Conservation (phyloP, 2,329 filamentous ascomycete species). For the Colletotrichum sidae region DNA sequence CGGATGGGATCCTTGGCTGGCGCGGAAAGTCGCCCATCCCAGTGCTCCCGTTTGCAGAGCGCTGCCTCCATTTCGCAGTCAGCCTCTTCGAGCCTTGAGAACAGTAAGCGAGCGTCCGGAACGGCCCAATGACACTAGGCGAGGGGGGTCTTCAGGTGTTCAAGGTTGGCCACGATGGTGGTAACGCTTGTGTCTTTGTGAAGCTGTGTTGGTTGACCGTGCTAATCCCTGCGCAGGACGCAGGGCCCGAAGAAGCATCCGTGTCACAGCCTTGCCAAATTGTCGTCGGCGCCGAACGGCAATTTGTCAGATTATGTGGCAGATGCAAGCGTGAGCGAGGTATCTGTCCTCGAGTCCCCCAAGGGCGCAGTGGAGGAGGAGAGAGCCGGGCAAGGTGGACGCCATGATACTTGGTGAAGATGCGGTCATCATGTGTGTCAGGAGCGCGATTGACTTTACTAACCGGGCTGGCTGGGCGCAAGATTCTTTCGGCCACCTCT, state of each 20-base stretch:
- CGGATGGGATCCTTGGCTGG: constrained; percentile 31
- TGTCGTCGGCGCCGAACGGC: constrained; percentile 20
- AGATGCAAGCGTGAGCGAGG: constrained; percentile 32
- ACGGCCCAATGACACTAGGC: constrained; percentile 28
- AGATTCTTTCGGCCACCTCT: constrained; percentile 15
- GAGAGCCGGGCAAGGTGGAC: constrained; percentile 11
- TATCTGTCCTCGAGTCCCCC: constrained; percentile 15
- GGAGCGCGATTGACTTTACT: constrained; percentile 25
- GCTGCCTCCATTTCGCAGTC: constrained; percentile 27
- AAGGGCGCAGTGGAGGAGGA: constrained; percentile 19
- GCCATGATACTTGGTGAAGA: constrained; percentile 31
- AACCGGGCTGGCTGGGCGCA: constrained; percentile 12
- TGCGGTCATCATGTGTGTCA: constrained; percentile 37
- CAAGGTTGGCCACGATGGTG: constrained; percentile 30
- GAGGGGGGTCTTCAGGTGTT: constrained; percentile 11
- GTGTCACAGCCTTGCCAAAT: constrained; percentile 19
- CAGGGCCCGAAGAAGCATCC: constrained; percentile 28
- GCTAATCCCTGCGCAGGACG: constrained; percentile 4
- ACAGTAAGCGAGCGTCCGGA: constrained; percentile 16
- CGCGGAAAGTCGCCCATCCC: constrained; percentile 29
- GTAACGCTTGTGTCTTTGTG: constrained; percentile 14
- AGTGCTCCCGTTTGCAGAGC: constrained; percentile 32
- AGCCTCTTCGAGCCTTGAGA: constrained; percentile 18
- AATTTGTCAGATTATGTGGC: constrained; percentile 22
- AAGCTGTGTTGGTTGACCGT: too few species aligned